phyloP scores from a whole-genome alignment of 495 filamentous ascomycete species.

The Neurospora pannonica region DNA sequence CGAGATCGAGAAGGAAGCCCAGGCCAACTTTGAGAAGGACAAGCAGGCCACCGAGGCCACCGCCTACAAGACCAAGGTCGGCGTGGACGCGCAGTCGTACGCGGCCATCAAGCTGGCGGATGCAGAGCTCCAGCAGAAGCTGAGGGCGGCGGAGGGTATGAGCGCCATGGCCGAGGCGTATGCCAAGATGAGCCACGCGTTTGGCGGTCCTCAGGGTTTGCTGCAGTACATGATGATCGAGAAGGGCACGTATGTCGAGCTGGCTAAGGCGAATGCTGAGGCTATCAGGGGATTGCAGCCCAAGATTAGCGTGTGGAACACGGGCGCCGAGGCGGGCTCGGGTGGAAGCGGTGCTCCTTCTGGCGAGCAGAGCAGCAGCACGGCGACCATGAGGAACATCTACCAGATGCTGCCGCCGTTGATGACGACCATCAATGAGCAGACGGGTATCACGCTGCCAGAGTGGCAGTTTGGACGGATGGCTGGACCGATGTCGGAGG shows the following conservation, averaged over 20 bases:
- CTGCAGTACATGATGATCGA: constrained; percentile 74
- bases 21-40: constrained; percentile 49
- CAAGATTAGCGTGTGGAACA: constrained; percentile 87
- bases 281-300: constrained; percentile 70
- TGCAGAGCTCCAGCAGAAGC: constrained; percentile 47
- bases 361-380: constrained; percentile 24
- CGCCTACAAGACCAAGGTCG: constrained; percentile 29
- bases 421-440: constrained; percentile 72
- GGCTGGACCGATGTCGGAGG: constrained; percentile 20
- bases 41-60: constrained; percentile 48
- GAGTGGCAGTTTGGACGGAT: constrained; percentile 55
- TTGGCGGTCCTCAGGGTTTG: constrained; percentile 65
- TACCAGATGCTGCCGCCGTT: constrained; percentile 74
- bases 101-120: constrained; percentile 52
- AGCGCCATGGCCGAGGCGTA: constrained; percentile 70
- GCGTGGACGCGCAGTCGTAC: constrained; percentile 34
- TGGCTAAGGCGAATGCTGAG: constrained; percentile 58
- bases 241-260: constrained; percentile 52
- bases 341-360: constrained; percentile 13
- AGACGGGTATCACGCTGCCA: constrained; percentile 68
- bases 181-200: constrained; percentile 52
- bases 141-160: constrained; percentile 67
- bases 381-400: constrained; percentile 39
- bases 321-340: constrained; percentile 41
- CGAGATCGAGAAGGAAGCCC: constrained; percentile 45